Evolutionary conservation across 2,329 filamentous ascomycete species (phyloP), one percentile per base, ranked within the genome.

Genomic region (Colletotrichum plurivorum): DNA sequence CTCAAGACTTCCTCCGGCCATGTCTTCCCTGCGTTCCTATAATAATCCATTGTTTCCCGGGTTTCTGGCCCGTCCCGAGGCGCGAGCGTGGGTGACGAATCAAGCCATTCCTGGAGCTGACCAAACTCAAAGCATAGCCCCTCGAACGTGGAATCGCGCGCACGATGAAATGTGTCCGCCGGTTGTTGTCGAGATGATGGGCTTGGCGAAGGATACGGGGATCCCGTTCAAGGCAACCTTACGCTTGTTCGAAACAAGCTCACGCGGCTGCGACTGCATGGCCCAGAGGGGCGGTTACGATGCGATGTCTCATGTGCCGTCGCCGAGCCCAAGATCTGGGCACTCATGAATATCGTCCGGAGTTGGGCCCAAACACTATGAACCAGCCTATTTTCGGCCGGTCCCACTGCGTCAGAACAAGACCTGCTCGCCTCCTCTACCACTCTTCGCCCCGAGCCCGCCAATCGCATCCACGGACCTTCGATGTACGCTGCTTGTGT

Each of bases 181-280:
- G 56, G 51, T n/a, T 20, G 51, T n/a, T 20, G 51, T 39, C 43
- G 27, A 41, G 27, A 48, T 49, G n/a, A 7, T 39, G 58, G 58
- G 15, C 41, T 55, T 62, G 57, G 49, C 27, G 25, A 53, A 56
- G 41, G n/a, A 48, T 18, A 60, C 46, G 51, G 51, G 25, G 6
- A 8, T 41, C 51, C 27, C 25, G 18, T 36, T 31, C 41, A 45
- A 10, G 15, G 39, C 58, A 62, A 41, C 31, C n/a, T 46, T 31
- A 62, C 39, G 39, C 49, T 62, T 56, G 20, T 58, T 68, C 46
- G 60, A 68, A 57, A 64, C 65, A 63, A 62, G 27, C 53, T 67
- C 18, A 22, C 20, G 16, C 54, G 54, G 41, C 60, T 48, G 59
- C 59, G 39, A 46, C 59, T 27, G 6, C 41, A n/a, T 31, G 49